Base-by-base conservation (phyloP, 345 rosid species). In the Brassica juncea region DNA sequence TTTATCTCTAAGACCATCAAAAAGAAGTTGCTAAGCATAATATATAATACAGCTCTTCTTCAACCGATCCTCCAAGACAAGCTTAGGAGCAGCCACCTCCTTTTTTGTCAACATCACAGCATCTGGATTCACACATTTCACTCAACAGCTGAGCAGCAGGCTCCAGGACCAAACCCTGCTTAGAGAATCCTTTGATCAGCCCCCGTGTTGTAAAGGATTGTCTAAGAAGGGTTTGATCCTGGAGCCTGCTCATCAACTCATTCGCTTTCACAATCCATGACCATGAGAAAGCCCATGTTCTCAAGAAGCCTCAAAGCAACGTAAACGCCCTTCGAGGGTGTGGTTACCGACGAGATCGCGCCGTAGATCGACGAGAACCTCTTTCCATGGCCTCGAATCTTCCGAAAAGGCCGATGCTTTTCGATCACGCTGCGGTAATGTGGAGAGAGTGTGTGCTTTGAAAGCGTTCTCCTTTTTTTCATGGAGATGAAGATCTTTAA, bases 11-110 rank as follows among this genome's bases (percentile, higher is more conserved):
- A 93, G 85, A 60, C 94, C 98, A 84, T 92, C 95, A 69, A 87
- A 88, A 11, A 94, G 89, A 79, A 92, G 94, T 79, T 93, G 92
- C 6, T 92, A 93, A 3, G 98, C 86, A 82, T 82, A 89, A 75
- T 93, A 93, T 25, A 93, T 92, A 84, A 94, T 88, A 72, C 85
- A 81, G 75, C 93, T 84, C 82, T 87, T 90, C 86, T 86, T 94
- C 90, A 94, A 84, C 81, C 93, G 83, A 79, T 92, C 92, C 82
- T 94, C 99, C 82, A 93, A 87, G 54, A 91, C 84, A 76, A 92
- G 91, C 90, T 94, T 93, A 27, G 97, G 99, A 54, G 99, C 93
- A 15, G 95, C 98, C 68, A 89, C 85, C 67, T 81, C 89, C 85
- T 70, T 92, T 78, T 92, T 94, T 19, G 70, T 89, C 89, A 68